These are phyloP conservation scores for Auriscalpium microsporum DNA, from an alignment of 768 basidiomycete genomes.

Conservation along the genomic window DNA sequence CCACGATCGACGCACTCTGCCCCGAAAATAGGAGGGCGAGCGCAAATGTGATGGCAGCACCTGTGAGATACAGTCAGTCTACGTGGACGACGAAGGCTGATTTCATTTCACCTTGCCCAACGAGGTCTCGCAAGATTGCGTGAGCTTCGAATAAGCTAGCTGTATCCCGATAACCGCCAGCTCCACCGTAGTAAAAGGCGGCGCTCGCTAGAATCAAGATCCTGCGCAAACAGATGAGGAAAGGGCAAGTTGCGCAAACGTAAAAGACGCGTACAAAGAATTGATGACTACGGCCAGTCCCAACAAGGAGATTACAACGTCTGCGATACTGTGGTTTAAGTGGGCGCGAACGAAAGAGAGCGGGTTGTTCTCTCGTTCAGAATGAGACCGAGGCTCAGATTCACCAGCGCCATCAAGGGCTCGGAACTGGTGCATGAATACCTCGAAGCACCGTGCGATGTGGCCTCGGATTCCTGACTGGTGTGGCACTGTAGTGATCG, in stretches of 20 bases:
- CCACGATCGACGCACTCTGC: constrained; percentile 85
- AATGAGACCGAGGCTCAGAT: constrained; percentile 7
- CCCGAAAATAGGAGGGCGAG: constrained; percentile 44
- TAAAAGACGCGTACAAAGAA: constrained; percentile 46
- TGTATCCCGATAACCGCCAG: constrained; percentile 32
- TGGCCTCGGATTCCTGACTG: neutral
- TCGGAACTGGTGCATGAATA: constrained; percentile 1
- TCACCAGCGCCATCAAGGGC: neutral
- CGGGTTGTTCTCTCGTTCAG: constrained; percentile 48
- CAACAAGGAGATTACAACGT: constrained; percentile 61
- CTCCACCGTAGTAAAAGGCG: constrained; percentile 58
- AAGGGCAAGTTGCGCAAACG: neutral
- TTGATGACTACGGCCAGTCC: constrained; percentile 88
- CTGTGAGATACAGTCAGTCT: constrained; percentile 28
- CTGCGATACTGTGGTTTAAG: constrained; percentile 55
- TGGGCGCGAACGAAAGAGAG: constrained; percentile 51
- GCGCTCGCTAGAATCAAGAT: constrained; percentile 78
- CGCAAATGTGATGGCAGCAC: constrained; percentile 81
- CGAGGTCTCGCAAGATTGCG: constrained; percentile 51
- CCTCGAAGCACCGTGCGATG: neutral
- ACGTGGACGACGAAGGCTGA: neutral
- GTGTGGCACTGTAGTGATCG: neutral
- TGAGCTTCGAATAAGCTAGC: constrained; percentile 84
- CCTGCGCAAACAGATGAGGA: constrained; percentile 27
- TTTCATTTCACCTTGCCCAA: constrained; percentile 53